A percentile compares a stretch with the other conserved stretches of the same genome.
Evolutionary conservation across 2,329 filamentous ascomycete species (phyloP).

Genomic region (Elsinoe necatrix): DNA sequence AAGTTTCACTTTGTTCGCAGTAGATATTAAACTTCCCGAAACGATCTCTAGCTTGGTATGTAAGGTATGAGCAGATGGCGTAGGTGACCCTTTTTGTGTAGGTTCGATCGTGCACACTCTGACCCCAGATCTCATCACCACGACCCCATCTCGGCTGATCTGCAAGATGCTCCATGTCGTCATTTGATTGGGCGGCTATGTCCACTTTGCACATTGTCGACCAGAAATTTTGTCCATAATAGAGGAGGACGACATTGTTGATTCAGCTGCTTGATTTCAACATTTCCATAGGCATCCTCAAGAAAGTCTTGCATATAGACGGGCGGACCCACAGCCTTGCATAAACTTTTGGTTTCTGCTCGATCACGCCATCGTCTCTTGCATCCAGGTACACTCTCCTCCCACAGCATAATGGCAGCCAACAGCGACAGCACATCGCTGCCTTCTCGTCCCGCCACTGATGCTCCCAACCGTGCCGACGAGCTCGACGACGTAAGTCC

Average conservation of each 20-base stretch:
- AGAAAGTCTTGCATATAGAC: neutral
- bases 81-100: neutral
- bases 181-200: slow-evolving; percentile 4
- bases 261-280: neutral
- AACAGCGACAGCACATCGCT: slow-evolving; percentile 21
- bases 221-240: neutral
- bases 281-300: neutral
- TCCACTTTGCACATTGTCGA: neutral
- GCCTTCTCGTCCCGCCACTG: slow-evolving; percentile 17
- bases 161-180: slow-evolving; percentile 13
- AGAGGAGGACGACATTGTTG: neutral
- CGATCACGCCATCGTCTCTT: neutral
- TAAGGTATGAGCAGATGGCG: neutral
- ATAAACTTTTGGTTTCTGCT: neutral
- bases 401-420: slow-evolving; percentile 20
- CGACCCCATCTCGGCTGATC: neutral
- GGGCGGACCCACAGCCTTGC: neutral
- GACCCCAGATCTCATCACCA: slow-evolving; percentile 7
- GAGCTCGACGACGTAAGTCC: slow-evolving; percentile 30
- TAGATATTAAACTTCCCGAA: neutral
- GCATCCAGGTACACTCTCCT: neutral
- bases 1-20: neutral
- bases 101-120: neutral
- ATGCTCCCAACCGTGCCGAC: slow-evolving; percentile 25
- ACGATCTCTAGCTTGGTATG: too few species aligned